These are phyloP conservation scores for Graphium sp. DNA, from an alignment of 2,329 filamentous ascomycete species.

Conservation along the genomic window DNA sequence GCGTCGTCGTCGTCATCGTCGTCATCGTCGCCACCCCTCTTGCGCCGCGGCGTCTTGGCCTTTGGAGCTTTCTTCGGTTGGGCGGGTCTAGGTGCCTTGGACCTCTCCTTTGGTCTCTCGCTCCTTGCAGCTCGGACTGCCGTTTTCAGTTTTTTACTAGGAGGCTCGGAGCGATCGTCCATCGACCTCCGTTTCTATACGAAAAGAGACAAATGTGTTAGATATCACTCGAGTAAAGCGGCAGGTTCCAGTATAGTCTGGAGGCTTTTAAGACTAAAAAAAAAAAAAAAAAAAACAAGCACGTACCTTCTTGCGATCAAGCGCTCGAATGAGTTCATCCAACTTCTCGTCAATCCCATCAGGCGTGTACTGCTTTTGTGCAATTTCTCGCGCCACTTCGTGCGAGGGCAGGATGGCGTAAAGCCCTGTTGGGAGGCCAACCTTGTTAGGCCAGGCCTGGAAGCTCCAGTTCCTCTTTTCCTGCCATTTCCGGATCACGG, in stretches of 20 bases:
- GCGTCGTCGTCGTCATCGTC: conserved; percentile 3
- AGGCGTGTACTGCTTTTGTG: conserved; percentile 69
- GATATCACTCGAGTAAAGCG: too few species aligned
- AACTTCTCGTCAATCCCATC: conserved; percentile 60
- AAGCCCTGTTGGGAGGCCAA: conserved; percentile 63
- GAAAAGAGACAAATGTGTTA: conserved; percentile 10
- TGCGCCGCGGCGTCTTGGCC: conserved; percentile 7
- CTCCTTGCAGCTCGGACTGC: conserved; percentile 11
- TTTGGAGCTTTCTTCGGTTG: conserved; percentile 5
- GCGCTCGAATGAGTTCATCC: conserved; percentile 44
- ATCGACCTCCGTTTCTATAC: conserved; percentile 39
- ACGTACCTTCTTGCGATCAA: conserved; percentile 57
- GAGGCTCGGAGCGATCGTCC: conserved; percentile 29
- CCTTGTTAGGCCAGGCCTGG: conserved; percentile 66
- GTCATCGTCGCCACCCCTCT: conserved; percentile 7
- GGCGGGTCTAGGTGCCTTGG: not conserved
- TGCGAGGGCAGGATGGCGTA: conserved; percentile 64
- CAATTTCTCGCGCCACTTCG: conserved; percentile 66
- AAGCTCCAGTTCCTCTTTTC: conserved; percentile 76
- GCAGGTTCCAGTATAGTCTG: too few species aligned
- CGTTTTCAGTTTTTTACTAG: too few species aligned
- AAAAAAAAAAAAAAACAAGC: not conserved
- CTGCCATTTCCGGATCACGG: conserved; percentile 69
- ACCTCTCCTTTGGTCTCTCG: conserved; percentile 12
- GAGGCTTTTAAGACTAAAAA: not conserved